Evolutionary conservation across 2,329 filamentous ascomycete species (phyloP).

Genomic region (Exophiala aquamarina): DNA sequence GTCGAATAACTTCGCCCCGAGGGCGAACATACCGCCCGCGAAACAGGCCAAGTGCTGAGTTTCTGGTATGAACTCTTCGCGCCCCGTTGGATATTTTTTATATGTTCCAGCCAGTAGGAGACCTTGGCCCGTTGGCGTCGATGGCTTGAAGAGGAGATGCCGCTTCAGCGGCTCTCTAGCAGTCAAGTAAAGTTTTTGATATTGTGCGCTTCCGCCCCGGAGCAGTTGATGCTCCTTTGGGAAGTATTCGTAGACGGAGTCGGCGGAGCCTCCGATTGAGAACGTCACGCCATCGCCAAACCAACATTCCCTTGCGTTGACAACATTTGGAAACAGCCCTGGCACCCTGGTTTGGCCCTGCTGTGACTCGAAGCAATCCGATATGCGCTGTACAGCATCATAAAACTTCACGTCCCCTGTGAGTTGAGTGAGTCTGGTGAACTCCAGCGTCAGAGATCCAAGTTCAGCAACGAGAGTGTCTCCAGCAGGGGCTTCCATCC

Average conservation of each 20-base stretch:
- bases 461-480: constrained; percentile 46
- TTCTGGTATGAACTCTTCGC: constrained; percentile 33
- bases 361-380: constrained; percentile 53
- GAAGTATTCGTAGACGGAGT: constrained; percentile 59
- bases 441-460: constrained; percentile 61
- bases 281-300: constrained; percentile 36
- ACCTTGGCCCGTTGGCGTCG: constrained; percentile 52
- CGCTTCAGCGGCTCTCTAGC: constrained; percentile 67
- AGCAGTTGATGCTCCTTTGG: constrained; percentile 45
- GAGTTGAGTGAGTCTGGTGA: constrained; percentile 64
- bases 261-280: constrained; percentile 55
- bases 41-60: constrained; percentile 68
- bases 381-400: constrained; percentile 60
- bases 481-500: constrained; percentile 30
- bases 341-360: constrained; percentile 59
- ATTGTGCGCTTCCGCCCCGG: constrained; percentile 12
- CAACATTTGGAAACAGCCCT: constrained; percentile 61
- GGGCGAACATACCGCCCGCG: constrained; percentile 68
- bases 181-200: constrained; percentile 55
- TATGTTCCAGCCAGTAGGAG: constrained; percentile 50
- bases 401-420: constrained; percentile 62
- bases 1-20: constrained; percentile 63
- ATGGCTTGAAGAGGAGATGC: constrained; percentile 74
- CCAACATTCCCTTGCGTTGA: constrained; percentile 49
- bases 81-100: constrained; percentile 51